Base-by-base conservation (phyloP, 2,329 filamentous ascomycete species). In the Curvularia spicifera region DNA sequence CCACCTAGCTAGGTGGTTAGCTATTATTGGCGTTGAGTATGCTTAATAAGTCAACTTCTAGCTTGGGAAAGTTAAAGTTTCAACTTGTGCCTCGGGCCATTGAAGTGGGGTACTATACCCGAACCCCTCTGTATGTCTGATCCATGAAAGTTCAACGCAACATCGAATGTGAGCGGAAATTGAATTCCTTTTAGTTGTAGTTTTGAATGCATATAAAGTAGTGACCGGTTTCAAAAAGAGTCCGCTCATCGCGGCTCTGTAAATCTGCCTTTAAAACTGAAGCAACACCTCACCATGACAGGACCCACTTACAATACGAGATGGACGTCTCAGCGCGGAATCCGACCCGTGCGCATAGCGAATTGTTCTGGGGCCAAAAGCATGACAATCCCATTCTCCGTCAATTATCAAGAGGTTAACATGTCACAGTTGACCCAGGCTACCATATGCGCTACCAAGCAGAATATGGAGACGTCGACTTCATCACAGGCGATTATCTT, bases 1-100 rank as follows among this genome's bases (percentile, higher is more conserved):
- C 44, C 28, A 20, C 33, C 18, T 2, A 80, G 0, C 12, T 35
- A 35, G 13, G 9, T 15, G 6, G 9, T n/a, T 12, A 12, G 6
- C 12, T 15, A 35, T n/a, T 6, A 35, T 5, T 12, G 9, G 6
- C 9, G 12, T 6, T 15, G 33, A n/a, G 33, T 15, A 35, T 35
- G 15, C 33, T 35, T 35, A 12, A n/a, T 35, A 15, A 3, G 33
- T 12, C 9, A 35, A n/a, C 5, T 35, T 4, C 5, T 35, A 35
- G 1, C 29, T 31, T 31, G 29, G 3, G 29, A 1, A 12, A 4
- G 29, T 35, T 5, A 35, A n/a, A 5, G 2, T 35, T 35, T 15
- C 4, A 3, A 5, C 5, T 35, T 12, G 15, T 35, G 33, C 13
- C 13, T 35, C 33, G 33, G 33, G 33, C 13, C 12, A 35, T n/a